Percentiles rank a stretch among this genome's conserved stretches.
Conservation (phyloP, 2,329 filamentous ascomycete species). For the Chaetoscypha palmicola region DNA sequence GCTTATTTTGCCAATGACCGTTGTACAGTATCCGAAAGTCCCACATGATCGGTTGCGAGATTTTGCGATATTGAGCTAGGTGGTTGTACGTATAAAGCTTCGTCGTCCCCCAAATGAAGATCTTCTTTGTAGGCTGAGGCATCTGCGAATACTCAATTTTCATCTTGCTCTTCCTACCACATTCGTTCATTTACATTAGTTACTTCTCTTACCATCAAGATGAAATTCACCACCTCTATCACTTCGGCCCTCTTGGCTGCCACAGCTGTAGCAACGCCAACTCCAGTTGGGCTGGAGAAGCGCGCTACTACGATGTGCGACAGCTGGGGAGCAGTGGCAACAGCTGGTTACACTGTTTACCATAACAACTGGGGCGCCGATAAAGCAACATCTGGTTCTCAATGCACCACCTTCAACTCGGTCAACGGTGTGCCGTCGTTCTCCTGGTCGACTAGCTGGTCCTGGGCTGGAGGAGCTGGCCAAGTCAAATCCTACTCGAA, state of each 20-base stretch:
- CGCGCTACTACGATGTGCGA: slow-evolving; percentile 29
- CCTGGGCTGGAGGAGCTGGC: slow-evolving; percentile 32
- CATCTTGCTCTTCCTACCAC: no score
- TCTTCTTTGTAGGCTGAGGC: no score
- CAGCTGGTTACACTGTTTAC: slow-evolving; percentile 34
- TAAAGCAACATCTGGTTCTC: slow-evolving; percentile 31
- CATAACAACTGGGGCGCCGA: slow-evolving; percentile 30
- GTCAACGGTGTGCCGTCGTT: slow-evolving; percentile 1
- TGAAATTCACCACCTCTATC: slow-evolving; percentile 13
- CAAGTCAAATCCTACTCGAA: slow-evolving; percentile 39
- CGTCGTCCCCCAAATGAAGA: no score
- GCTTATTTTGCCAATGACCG: no score
- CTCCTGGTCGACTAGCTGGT: slow-evolving; percentile 35
- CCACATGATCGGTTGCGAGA: no score
- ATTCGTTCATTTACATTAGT: neutral
- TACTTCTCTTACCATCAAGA: neutral
- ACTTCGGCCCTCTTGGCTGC: slow-evolving; percentile 6
- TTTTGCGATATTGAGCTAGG: no score
- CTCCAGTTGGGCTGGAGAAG: slow-evolving; percentile 28
- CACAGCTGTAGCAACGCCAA: slow-evolving; percentile 11
- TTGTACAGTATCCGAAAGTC: no score
- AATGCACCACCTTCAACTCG: slow-evolving; percentile 36
- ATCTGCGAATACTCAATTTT: no score
- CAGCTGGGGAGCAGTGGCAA: slow-evolving; percentile 21
- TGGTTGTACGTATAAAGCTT: no score